Evolutionary conservation across 208 protist species (phyloP), one percentile per base, ranked within the genome.

Genomic region (Naegleria gruberi): DNA sequence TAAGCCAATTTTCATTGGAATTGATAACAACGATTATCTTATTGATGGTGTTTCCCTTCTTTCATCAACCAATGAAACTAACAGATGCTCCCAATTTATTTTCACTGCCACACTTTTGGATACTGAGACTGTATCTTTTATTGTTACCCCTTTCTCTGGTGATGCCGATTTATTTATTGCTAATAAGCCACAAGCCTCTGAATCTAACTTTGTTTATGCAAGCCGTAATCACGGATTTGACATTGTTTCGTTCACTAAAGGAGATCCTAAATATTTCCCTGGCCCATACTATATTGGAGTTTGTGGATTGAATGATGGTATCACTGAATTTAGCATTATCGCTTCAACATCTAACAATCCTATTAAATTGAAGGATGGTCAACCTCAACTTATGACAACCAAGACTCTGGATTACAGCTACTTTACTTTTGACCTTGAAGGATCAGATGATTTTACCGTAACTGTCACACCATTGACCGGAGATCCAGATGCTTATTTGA

Each of bases 131-230:
- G 5, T 65, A 4, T 10, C 12, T 0, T 45, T 88, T 65, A 17
- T 42, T 65, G 23, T 88, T 4, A 88, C 84, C 7, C 43, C 84
- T 30, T 65, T 65, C 15, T 41, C 26, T 65, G 84, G 84, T 6
- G 84, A 88, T 65, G 45, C 41, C 19, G 84, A 88, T 41, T 43
- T 88, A 42, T 88, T 43, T 55, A 43, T 88, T 41, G 12, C 81
- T 19, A 41, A 84, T 17, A 34, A 17, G 42, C 17, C 17, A 3
- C 30, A n/a, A 34, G n/a, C 23, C 6, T 43, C 45, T 8, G 8
- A 51, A 65, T 4, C 40, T 40, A 44, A 44, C 12, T 44, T 46
- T 34, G 41, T 10, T 34, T 6, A 12, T 2, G 26, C 4, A 7
- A n/a, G n/a, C n/a, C 8, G 15, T 26, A 40, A 65, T 26, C 12